Base-by-base conservation (phyloP, 2,329 filamentous ascomycete species). In the Ophiognomonia clavigignenti-juglandacearum region DNA sequence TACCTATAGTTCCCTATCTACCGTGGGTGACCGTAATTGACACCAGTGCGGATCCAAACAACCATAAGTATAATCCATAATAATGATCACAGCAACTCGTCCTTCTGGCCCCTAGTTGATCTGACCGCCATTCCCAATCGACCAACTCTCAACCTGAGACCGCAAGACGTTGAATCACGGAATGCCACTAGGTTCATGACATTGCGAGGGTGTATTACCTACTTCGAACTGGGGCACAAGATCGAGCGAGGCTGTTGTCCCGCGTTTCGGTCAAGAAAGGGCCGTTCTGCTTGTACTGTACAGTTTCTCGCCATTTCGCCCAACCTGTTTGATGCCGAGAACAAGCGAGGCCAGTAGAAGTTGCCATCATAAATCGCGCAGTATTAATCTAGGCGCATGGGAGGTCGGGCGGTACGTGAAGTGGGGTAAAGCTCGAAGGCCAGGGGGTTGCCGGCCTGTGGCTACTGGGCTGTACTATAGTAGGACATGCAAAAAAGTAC, bases 251-350 rank as follows among this genome's bases (percentile, higher is more conserved):
- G n/a, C n/a, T n/a, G n/a, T n/a, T n/a, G n/a, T n/a, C n/a, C n/a
- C n/a, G n/a, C n/a, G n/a, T n/a, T n/a, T n/a, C n/a, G n/a, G n/a
- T n/a, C n/a, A n/a, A 29, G 26, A 7, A 13, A 29, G 13, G 7
- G 26, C 14, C 2, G 32, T 29, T 48, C 34, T 48, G 24, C 32
- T 39, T 34, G 16, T n/a, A 40, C 35, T 24, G 35, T 27, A 42
- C 45, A 39, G 43, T 26, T 45, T 41, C 39, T 48, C 49, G 49
- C 48, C 49, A 51, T 48, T 34, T 43, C 49, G 49, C 45, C 41
- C 45, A 43, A 32, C 43, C n/a, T n/a, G n/a, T n/a, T 10, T 6
- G 49, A 49, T 37, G 42, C 45, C 46, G 49, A 52, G 49, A 39
- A 44, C 49, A 36, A 51, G 46, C 13, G 11, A 29, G 27, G 31